These are phyloP conservation scores for Boletus speciosus DNA, from an alignment of 768 basidiomycete genomes.

Conservation along the genomic window DNA sequence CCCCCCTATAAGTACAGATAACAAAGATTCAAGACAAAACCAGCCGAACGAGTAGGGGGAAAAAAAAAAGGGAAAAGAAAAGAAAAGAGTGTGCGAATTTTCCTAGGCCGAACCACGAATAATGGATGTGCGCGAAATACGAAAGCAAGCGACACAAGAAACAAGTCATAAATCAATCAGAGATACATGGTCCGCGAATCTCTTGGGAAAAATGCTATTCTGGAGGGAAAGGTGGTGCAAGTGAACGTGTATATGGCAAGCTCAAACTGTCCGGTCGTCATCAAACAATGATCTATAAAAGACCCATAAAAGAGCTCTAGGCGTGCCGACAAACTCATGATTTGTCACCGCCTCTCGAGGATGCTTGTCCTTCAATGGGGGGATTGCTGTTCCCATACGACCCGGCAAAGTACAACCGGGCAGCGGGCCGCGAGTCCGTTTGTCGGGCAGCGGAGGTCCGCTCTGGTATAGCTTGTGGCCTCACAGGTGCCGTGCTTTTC, in stretches of 20 bases:
- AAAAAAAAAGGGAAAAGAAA: background rate
- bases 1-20: conserved; percentile 29
- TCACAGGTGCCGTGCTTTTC: conserved; percentile 20
- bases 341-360: conserved; percentile 21
- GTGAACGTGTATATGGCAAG: conserved; percentile 8
- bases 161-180: conserved; percentile 32
- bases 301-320: background rate
- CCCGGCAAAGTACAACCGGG: conserved; percentile 21
- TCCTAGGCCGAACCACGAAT: conserved; percentile 7
- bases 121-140: conserved; percentile 16
- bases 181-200: conserved; percentile 25
- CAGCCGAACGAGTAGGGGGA: background rate
- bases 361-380: conserved; percentile 9
- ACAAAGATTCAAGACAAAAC: conserved; percentile 17
- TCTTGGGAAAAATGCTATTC: conserved; percentile 8
- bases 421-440: conserved; percentile 19
- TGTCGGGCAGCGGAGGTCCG: conserved; percentile 18
- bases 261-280: conserved; percentile 13
- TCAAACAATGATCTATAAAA: conserved; percentile 7
- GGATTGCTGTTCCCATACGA: conserved; percentile 17
- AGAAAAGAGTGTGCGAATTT: background rate
- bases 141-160: conserved; percentile 27
- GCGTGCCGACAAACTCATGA: conserved; percentile 9
- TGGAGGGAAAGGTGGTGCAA: background rate
- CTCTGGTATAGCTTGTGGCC: conserved; percentile 18